Percentiles rank a stretch among this genome's conserved stretches.
phyloP scores from a whole-genome alignment of 23 red algal genomes.

The Cyanidioschyzon merolae region DNA sequence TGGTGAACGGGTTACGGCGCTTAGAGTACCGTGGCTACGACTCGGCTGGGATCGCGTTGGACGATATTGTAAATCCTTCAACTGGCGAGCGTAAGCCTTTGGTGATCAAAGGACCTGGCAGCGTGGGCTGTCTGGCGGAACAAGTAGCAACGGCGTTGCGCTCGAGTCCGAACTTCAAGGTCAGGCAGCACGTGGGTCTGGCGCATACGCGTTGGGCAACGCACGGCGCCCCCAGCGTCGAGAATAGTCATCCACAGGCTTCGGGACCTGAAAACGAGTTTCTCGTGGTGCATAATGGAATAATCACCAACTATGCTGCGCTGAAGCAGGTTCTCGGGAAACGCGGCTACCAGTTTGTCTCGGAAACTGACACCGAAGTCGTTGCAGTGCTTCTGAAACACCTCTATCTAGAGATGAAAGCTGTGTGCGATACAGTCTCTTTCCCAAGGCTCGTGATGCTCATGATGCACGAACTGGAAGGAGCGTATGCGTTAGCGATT shows the following conservation, averaged over 20 bases:
- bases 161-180: neutral
- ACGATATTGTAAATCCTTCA: slow-evolving; percentile 30
- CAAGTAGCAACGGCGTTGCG: slow-evolving; percentile 13
- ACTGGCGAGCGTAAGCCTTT: slow-evolving; percentile 21
- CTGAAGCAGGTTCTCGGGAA: slow-evolving; percentile 55
- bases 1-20: slow-evolving; percentile 66
- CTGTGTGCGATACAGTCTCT: slow-evolving; percentile 22
- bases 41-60: slow-evolving; percentile 65
- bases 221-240: slow-evolving; percentile 56
- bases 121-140: slow-evolving; percentile 40
- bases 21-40: slow-evolving; percentile 98
- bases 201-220: slow-evolving; percentile 98
- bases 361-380: slow-evolving; percentile 93
- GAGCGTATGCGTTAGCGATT: slow-evolving; percentile 75
- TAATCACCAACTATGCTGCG: slow-evolving; percentile 85
- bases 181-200: slow-evolving; percentile 62
- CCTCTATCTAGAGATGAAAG: slow-evolving; percentile 59
- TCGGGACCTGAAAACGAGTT: slow-evolving; percentile 62
- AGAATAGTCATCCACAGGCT: slow-evolving; percentile 78
- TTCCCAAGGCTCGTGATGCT: slow-evolving; percentile 91
- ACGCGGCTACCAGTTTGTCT: slow-evolving; percentile 45
- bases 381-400: slow-evolving; percentile 73
- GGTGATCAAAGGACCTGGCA: slow-evolving; percentile 64
- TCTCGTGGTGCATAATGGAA: slow-evolving; percentile 97
- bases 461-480: slow-evolving; percentile 76